Evolutionary conservation across 1,139 yeast genomes (phyloP).

Genomic region (Blastobotrys persicus): DNA sequence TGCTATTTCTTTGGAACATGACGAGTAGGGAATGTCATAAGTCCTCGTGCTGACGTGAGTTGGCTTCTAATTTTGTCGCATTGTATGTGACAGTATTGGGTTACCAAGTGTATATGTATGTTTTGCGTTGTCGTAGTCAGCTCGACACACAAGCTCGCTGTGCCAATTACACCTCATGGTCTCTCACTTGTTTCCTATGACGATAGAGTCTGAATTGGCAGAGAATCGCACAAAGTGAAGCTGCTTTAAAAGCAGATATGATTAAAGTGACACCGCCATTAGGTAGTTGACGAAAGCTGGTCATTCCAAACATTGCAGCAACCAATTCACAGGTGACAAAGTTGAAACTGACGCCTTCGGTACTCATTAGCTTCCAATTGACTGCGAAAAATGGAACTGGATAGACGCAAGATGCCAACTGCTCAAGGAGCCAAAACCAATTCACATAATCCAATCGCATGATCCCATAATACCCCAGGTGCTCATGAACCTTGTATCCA

Average conservation of each 20-base stretch:
- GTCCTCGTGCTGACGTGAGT: no score
- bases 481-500: conserved; percentile 10
- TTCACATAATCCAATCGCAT: conserved; percentile 24
- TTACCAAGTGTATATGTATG: no score
- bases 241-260: not conserved
- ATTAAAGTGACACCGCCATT: not conserved
- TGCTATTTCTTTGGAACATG: not conserved
- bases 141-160: not conserved
- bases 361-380: conserved; percentile 20
- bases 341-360: conserved; percentile 13
- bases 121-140: no score
- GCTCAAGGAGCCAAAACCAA: conserved; percentile 21
- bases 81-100: no score
- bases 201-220: conserved; percentile 4
- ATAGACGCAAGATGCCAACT: conserved; percentile 15
- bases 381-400: conserved; percentile 24
- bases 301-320: not conserved
- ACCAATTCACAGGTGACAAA: conserved; percentile 8
- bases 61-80: no score
- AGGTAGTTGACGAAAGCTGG: not conserved
- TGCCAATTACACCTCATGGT: not conserved
- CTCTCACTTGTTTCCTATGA: not conserved
- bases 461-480: conserved; percentile 19
- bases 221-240: not conserved
- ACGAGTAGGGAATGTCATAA: no score